Percentiles rank a stretch among this genome's conserved stretches.
These are phyloP conservation scores for Brettanomyces anomalus DNA, from an alignment of 805 yeast species.

Conservation along the genomic window DNA sequence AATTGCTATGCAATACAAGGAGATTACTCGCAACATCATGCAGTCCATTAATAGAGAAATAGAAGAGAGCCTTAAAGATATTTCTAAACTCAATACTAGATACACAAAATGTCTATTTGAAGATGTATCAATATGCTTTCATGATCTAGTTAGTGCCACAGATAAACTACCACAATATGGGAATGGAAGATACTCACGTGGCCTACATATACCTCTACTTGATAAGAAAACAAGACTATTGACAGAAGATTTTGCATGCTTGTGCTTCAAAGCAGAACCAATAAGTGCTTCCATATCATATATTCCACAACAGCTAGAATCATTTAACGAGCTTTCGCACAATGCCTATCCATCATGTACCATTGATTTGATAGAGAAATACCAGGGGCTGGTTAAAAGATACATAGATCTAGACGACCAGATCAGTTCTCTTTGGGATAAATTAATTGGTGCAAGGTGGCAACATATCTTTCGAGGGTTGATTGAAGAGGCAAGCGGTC, in stretches of 20 bases:
- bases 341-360: constrained; percentile 24
- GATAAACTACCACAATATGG: constrained; percentile 17
- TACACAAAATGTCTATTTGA: neutral
- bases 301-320: constrained; percentile 41
- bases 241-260: constrained; percentile 22
- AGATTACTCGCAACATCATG: constrained; percentile 32
- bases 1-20: constrained; percentile 34
- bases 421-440: constrained; percentile 32
- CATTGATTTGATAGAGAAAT: constrained; percentile 27
- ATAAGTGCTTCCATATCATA: constrained; percentile 42
- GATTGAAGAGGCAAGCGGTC: constrained; percentile 21
- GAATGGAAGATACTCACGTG: constrained; percentile 2
- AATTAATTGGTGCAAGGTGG: constrained; percentile 49
- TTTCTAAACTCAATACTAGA: neutral
- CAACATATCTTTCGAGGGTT: constrained; percentile 39
- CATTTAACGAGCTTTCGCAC: constrained; percentile 27
- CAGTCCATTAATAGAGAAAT: constrained; percentile 33
- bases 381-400: constrained; percentile 30
- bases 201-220: constrained; percentile 6
- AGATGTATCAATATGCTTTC: neutral
- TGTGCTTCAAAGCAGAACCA: constrained; percentile 38
- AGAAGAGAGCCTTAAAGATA: neutral
- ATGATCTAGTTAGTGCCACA: neutral
- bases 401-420: constrained; percentile 34
- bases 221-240: constrained; percentile 1